Evolutionary conservation across 169 alveolate species (phyloP).

Genomic region (Plasmodium berghei): DNA sequence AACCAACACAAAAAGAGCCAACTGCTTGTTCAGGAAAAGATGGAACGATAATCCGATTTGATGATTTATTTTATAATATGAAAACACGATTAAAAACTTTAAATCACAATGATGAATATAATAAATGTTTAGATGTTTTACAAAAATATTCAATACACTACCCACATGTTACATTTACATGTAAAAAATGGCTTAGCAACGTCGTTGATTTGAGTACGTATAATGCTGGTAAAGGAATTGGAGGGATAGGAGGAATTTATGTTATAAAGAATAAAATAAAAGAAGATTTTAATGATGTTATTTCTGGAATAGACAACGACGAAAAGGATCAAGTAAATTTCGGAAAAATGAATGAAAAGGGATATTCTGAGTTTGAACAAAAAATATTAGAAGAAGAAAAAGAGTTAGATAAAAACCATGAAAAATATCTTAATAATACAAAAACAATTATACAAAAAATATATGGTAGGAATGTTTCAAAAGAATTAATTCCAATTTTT

Average conservation of each 20-base stretch:
- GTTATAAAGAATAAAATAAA: constrained; percentile 35
- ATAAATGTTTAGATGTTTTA: constrained; percentile 92
- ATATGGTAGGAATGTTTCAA: constrained; percentile 79
- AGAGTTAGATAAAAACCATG: constrained; percentile 71
- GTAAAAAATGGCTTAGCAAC: constrained; percentile 84
- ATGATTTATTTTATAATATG: constrained; percentile 83
- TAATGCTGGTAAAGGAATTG: constrained; percentile 45
- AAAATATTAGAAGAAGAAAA: constrained; percentile 73
- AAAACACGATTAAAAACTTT: constrained; percentile 77
- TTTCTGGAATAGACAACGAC: not conserved
- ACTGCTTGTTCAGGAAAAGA: constrained; percentile 79
- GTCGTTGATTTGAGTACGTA: constrained; percentile 86
- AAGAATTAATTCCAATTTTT: constrained; percentile 66
- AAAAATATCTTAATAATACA: constrained; percentile 57
- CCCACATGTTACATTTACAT: constrained; percentile 90
- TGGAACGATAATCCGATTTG: constrained; percentile 83
- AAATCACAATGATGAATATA: constrained; percentile 87
- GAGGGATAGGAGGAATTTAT: constrained; percentile 75
- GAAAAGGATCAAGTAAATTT: not conserved
- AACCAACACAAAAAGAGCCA: constrained; percentile 80
- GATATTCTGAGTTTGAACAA: constrained; percentile 34
- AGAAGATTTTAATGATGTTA: constrained; percentile 4
- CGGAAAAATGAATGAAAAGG: not conserved
- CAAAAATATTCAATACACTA: constrained; percentile 94
- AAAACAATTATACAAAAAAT: constrained; percentile 71